A percentile compares a stretch with the other conserved stretches of the same genome.
These are phyloP conservation scores for Stagonosporopsis cucurbitacearum DNA, from an alignment of 2,329 filamentous ascomycete genomes.

Conservation along the genomic window DNA sequence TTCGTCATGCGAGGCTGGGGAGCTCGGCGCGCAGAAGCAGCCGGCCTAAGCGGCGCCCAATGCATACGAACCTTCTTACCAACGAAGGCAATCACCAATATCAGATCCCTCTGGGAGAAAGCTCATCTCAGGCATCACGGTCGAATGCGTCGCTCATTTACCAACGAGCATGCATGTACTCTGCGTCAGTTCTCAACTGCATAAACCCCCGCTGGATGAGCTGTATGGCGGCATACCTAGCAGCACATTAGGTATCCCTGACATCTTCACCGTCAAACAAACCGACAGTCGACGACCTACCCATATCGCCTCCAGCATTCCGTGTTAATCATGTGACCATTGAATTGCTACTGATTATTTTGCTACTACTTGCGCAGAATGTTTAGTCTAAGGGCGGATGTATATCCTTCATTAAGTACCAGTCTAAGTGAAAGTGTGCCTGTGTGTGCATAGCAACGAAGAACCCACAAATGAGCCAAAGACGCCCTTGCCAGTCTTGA, in stretches of 20 bases:
- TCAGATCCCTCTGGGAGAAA: no score
- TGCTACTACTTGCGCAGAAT: constrained; percentile 40
- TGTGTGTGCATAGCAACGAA: constrained; percentile 38
- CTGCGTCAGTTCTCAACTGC: neutral
- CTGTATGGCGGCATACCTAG: no score
- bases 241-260: no score
- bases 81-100: no score
- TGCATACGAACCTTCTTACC: no score
- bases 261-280: neutral
- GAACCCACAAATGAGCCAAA: constrained; percentile 27
- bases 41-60: constrained; percentile 19
- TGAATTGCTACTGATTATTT: constrained; percentile 29
- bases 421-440: constrained; percentile 45
- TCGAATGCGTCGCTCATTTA: neutral
- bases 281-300: neutral
- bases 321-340: neutral
- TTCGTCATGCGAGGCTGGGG: constrained; percentile 24
- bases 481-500: constrained; percentile 45
- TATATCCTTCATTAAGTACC: constrained; percentile 51
- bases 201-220: no score
- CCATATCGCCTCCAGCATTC: neutral
- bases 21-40: constrained; percentile 18
- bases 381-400: constrained; percentile 48
- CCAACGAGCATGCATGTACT: neutral
- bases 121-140: constrained; percentile 10